phyloP scores from a whole-genome alignment of 1,139 yeast species.

The Lodderomyces theae region DNA sequence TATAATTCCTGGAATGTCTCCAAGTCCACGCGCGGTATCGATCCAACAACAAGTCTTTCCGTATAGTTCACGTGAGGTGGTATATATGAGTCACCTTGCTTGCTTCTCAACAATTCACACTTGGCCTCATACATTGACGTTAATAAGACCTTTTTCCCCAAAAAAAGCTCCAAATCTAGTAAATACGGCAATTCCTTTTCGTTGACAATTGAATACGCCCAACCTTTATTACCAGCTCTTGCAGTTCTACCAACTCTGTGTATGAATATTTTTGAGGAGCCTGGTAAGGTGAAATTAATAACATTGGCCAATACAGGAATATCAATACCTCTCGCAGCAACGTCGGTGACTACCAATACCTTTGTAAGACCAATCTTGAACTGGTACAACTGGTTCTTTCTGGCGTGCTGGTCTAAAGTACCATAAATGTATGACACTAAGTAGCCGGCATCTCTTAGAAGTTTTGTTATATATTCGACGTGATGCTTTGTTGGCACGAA shows the following conservation, averaged over 20 bases:
- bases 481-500: constrained; percentile 98
- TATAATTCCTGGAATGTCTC: constrained; percentile 75
- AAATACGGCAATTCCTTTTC: constrained; percentile 88
- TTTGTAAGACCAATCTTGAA: constrained; percentile 83
- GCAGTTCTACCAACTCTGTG: constrained; percentile 99
- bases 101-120: constrained; percentile 47
- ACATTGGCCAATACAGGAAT: constrained; percentile 95
- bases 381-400: constrained; percentile 82
- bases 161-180: constrained; percentile 83
- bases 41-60: constrained; percentile 77
- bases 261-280: constrained; percentile 87
- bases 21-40: constrained; percentile 68
- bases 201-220: constrained; percentile 91
- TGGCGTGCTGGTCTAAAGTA: constrained; percentile 89
- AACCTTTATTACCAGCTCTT: constrained; percentile 96
- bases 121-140: constrained; percentile 68
- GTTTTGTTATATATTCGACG: constrained; percentile 78
- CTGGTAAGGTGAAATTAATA: constrained; percentile 84
- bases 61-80: constrained; percentile 68
- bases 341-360: constrained; percentile 91
- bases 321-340: constrained; percentile 99
- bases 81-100: constrained; percentile 39
- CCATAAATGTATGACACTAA: constrained; percentile 90
- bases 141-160: constrained; percentile 76
- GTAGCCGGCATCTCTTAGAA: constrained; percentile 77